Conservation (phyloP, 495 filamentous ascomycete genomes). For the Bathelium albidoporum region DNA sequence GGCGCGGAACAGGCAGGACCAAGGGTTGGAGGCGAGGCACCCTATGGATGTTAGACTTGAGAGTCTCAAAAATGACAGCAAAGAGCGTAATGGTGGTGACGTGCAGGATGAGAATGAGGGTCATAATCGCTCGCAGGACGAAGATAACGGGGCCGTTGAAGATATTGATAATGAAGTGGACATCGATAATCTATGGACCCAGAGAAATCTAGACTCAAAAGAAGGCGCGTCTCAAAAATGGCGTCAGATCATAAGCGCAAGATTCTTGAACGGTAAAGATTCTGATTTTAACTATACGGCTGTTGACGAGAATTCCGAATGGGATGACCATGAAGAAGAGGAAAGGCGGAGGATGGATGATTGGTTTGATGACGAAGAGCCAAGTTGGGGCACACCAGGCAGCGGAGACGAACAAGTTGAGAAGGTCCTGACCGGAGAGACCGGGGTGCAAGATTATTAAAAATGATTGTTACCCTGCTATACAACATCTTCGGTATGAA, state of each 20-base stretch:
- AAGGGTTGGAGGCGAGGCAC: neutral
- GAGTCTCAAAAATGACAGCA: neutral
- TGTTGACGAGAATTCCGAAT: slow-evolving; percentile 61
- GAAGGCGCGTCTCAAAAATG: slow-evolving; percentile 51
- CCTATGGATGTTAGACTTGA: neutral
- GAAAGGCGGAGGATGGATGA: slow-evolving; percentile 49
- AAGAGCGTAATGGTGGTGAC: neutral
- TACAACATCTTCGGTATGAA: neutral
- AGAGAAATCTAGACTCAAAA: slow-evolving; percentile 6
- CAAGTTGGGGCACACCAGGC: slow-evolving; percentile 21
- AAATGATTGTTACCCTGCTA: neutral
- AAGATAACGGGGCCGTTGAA: no score
- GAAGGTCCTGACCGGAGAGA: slow-evolving; percentile 50
- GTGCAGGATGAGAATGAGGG: neutral
- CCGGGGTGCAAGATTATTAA: slow-evolving; percentile 72
- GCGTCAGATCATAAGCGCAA: slow-evolving; percentile 54
- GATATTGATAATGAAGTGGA: neutral
- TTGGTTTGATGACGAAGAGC: slow-evolving; percentile 71
- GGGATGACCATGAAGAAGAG: slow-evolving; percentile 51
- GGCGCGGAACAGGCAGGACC: neutral
- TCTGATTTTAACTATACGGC: slow-evolving; percentile 61
- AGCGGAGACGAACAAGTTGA: slow-evolving; percentile 29
- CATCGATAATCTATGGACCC: neutral
- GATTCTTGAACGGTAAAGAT: slow-evolving; percentile 64
- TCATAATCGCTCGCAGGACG: neutral